Conservation (phyloP, 768 basidiomycete species). For the Mycena chlorophos region DNA sequence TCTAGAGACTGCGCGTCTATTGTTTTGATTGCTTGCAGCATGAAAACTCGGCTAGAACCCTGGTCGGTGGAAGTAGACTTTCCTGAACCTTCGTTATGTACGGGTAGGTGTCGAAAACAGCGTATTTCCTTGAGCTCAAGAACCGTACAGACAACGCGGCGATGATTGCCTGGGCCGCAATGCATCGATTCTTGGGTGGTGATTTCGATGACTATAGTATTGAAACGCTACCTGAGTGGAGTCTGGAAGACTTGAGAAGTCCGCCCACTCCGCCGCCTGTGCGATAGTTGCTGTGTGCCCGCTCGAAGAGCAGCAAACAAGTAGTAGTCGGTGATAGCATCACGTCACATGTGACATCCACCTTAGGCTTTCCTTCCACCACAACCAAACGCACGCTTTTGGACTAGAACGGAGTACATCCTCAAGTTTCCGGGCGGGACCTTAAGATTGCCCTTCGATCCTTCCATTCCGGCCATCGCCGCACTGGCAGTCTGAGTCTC, state of each 20-base stretch:
- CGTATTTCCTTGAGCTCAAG: not conserved
- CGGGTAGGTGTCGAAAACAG: conserved; percentile 49
- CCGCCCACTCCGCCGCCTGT: conserved; percentile 6
- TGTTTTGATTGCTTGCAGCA: conserved; percentile 23
- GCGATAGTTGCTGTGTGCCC: not conserved
- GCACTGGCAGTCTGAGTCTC: no score
- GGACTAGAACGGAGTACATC: no score
- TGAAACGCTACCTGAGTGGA: conserved; percentile 72
- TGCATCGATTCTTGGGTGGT: conserved; percentile 69
- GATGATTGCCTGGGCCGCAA: conserved; percentile 94
- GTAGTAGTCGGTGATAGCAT: no score
- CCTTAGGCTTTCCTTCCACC: no score
- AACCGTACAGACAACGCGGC: conserved; percentile 79
- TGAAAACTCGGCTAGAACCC: conserved; percentile 23
- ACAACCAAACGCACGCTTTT: no score
- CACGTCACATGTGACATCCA: no score
- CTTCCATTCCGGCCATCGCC: no score
- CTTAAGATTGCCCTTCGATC: no score
- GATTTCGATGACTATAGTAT: conserved; percentile 65
- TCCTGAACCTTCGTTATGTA: conserved; percentile 80
- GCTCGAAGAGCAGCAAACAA: no score
- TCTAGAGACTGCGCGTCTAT: not conserved
- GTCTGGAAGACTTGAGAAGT: conserved; percentile 54
- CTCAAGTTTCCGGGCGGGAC: no score
- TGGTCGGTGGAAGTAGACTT: conserved; percentile 53